Evolutionary conservation across 1,139 yeast species (phyloP), one percentile per base, ranked within the genome.

Genomic region (Citeromyces siamensis): DNA sequence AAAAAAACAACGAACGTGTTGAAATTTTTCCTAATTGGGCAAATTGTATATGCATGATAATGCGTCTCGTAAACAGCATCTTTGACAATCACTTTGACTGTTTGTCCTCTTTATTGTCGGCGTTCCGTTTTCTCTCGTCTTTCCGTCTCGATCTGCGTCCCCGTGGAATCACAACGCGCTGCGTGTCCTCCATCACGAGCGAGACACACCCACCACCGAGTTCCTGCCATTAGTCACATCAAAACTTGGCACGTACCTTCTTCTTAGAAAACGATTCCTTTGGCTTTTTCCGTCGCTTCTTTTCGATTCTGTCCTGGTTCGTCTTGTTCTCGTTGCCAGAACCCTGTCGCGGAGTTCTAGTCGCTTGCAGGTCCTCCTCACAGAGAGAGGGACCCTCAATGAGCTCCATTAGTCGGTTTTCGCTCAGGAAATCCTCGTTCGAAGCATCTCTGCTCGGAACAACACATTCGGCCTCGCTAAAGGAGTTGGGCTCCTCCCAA

Each of bases 301-400:
- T 14, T 5, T 23, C 28, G 99, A 90, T 53, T 85, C 96, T 2
- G 77, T 93, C 34, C 64, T 93, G 19, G 99, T 90, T 4, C 98
- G 99, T 0, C 99, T 98, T 0, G 95, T 90, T 3, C 99, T 98
- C 0, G 94, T 90, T 4, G 99, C n/a, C n/a, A n/a, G n/a, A n/a
- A n/a, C n/a, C n/a, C n/a, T n/a, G n/a, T n/a, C n/a, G n/a, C n/a
- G n/a, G n/a, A n/a, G n/a, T n/a, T n/a, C n/a, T n/a, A n/a, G n/a
- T n/a, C n/a, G n/a, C n/a, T n/a, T n/a, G n/a, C n/a, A n/a, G n/a
- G n/a, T n/a, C n/a, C n/a, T n/a, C n/a, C n/a, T n/a, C n/a, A n/a
- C n/a, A n/a, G n/a, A n/a, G n/a, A n/a, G n/a, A n/a, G n/a, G n/a
- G n/a, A n/a, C n/a, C n/a, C n/a, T n/a, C n/a, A n/a, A n/a, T n/a